Evolutionary conservation across 2,329 filamentous ascomycete genomes (phyloP), one percentile per base, ranked within the genome.

Genomic region (Xylariaceae sp.): DNA sequence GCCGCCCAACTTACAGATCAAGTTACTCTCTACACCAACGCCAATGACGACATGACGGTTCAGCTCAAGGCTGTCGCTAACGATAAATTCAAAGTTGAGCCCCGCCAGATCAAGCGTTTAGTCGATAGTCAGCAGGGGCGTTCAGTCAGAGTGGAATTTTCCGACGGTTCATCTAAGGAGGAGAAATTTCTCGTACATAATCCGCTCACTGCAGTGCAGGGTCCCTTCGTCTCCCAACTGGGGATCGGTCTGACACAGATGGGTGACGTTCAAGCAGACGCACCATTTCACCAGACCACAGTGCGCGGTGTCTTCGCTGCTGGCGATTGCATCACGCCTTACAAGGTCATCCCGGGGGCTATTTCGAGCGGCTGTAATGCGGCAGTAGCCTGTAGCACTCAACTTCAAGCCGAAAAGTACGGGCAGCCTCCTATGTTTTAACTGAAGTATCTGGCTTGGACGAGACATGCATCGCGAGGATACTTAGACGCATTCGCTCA

Each of bases 21-120:
- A 1, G 57, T 65, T n/a, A 65, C 62, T 0, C 20, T 67, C 2
- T 68, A 68, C 51, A 68, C 66, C n/a, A 16, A 64, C 10, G 58
- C 59, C 26, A 57, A 63, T 41, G 41, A 57, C 7, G 54, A 62
- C 2, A 20, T 67, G 10, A 40, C 59, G 4, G 19, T 29, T 2
- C 41, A 64, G 32, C 46, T 66, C 6, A 26, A 32, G 5, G 16
- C 49, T 5, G 32, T 55, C 16, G 32, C 41, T 20, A 54, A 41
- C 2, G 21, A 41, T 2, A 59, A 54, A 21, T 57, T 62, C 43
- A 52, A 58, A 2, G 49, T 66, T 7, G 64, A 66, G 44, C 9
- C 58, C 14, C 64, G 72, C 20, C 37, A 50, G 18, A 72, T 73
- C 56, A 62, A 59, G 44, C 53, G 54, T 7, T 56, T 65, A 12